Percentiles rank a stretch among this genome's conserved stretches.
These are phyloP conservation scores for Earliella scabrosa DNA, from an alignment of 1,284 basidiomycete genomes.

Conservation along the genomic window DNA sequence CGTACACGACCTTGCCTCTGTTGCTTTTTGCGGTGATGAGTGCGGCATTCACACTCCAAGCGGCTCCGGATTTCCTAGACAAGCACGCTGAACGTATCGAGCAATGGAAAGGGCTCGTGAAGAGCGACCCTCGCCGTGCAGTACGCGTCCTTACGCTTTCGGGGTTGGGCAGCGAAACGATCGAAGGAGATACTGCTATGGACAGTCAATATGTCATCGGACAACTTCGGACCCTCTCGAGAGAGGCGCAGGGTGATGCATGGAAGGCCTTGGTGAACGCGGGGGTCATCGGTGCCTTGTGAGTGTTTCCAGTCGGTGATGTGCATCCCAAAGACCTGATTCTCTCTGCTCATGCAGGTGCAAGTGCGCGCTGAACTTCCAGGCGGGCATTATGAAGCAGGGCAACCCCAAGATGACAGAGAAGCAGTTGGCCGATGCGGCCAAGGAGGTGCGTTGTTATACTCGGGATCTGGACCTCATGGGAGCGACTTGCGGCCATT, in stretches of 20 bases:
- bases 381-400: background rate
- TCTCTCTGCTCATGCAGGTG: background rate
- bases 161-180: background rate
- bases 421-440: background rate
- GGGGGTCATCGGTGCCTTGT: constrained; percentile 6
- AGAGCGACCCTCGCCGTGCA: constrained; percentile 4
- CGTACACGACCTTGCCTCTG: no score
- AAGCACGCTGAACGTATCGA: background rate
- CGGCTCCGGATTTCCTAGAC: background rate
- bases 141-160: constrained; percentile 3
- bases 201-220: background rate
- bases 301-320: background rate
- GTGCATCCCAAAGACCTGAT: no score
- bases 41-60: background rate
- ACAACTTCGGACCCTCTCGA: background rate
- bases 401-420: background rate
- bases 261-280: constrained; percentile 12
- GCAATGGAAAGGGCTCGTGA: constrained; percentile 2
- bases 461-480: background rate
- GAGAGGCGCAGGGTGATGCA: background rate
- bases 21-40: background rate
- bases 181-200: constrained; percentile 1
- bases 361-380: constrained; percentile 7
- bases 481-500: background rate
- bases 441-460: constrained; percentile 1